Evolutionary conservation across 2,329 filamentous ascomycete genomes (phyloP).

Genomic region (Ophiosphaerella narmari): DNA sequence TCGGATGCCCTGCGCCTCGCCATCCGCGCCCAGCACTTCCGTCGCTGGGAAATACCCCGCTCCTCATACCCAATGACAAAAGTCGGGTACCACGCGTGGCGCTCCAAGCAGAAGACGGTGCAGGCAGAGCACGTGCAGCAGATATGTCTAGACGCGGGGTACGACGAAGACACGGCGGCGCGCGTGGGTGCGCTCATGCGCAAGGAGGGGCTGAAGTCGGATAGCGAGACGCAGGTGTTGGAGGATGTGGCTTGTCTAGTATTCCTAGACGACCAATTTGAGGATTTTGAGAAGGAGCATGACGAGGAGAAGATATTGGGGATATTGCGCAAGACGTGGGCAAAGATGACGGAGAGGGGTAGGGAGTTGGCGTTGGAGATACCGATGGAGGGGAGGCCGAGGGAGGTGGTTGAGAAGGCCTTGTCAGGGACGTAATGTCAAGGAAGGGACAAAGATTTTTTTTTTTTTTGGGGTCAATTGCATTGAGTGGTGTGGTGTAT

Average conservation of each 20-base stretch:
- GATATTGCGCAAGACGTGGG: conserved; percentile 49
- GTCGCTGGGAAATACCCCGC: conserved; percentile 82
- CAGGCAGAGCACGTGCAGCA: conserved; percentile 65
- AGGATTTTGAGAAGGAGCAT: conserved; percentile 73
- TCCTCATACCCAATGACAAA: conserved; percentile 74
- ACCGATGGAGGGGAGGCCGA: conserved; percentile 34
- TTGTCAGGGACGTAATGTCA: conserved; percentile 25
- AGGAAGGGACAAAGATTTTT: background rate
- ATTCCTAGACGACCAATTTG: conserved; percentile 85
- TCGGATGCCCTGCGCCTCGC: conserved; percentile 73
- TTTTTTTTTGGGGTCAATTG: no score
- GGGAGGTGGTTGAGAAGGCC: conserved; percentile 40
- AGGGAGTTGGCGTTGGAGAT: conserved; percentile 42
- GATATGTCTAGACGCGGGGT: conserved; percentile 60
- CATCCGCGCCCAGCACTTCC: conserved; percentile 82
- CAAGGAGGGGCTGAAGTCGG: conserved; percentile 72
- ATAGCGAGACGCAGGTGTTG: conserved; percentile 72
- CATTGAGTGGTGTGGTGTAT: background rate
- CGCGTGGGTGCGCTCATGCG: conserved; percentile 73
- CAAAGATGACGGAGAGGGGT: conserved; percentile 46
- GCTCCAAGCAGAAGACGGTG: conserved; percentile 72
- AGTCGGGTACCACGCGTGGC: conserved; percentile 79
- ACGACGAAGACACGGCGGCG: conserved; percentile 58
- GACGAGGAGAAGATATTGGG: conserved; percentile 78
- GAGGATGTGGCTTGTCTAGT: conserved; percentile 88